Percentiles rank a stretch among this genome's conserved stretches.
phyloP scores from a whole-genome alignment of 805 yeast species.

The Candida montana region DNA sequence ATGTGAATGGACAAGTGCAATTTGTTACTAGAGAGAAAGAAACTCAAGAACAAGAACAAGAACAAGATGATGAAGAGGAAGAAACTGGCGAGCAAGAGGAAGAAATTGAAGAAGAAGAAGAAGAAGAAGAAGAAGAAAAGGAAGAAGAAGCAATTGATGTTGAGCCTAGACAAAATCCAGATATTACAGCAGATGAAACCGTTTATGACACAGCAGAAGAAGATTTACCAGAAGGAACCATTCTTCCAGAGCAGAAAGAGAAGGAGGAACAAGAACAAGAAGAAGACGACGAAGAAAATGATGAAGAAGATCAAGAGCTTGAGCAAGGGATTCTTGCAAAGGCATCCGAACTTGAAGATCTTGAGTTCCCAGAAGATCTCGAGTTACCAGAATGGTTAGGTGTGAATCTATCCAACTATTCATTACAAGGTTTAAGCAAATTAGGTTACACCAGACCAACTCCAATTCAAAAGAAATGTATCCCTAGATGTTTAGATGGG shows the following conservation, averaged over 20 bases:
- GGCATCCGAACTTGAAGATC: constrained; percentile 27
- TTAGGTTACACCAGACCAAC: constrained; percentile 70
- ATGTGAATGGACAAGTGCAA: constrained; percentile 61
- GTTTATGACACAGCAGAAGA: constrained; percentile 1
- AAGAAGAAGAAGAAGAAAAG: constrained; percentile 18
- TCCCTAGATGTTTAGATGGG: constrained; percentile 70
- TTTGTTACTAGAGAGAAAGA: constrained; percentile 41
- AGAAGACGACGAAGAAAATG: constrained; percentile 23
- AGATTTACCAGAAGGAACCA: not conserved
- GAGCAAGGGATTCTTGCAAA: constrained; percentile 14
- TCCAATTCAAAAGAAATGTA: constrained; percentile 69
- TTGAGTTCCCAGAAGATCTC: constrained; percentile 30
- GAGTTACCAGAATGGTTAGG: constrained; percentile 59
- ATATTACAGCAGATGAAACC: constrained; percentile 11
- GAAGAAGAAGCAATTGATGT: constrained; percentile 15
- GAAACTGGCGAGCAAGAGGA: constrained; percentile 20
- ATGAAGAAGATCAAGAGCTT: constrained; percentile 2
- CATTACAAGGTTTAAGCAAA: constrained; percentile 55
- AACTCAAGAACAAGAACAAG: constrained; percentile 16
- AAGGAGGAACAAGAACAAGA: too few relatives aligned
- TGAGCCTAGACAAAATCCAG: constrained; percentile 17
- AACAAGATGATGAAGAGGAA: constrained; percentile 21
- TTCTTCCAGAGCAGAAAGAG: constrained; percentile 15
- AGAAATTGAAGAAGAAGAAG: constrained; percentile 10
- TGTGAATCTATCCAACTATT: constrained; percentile 44